Evolutionary conservation across 208 protist species (phyloP), one percentile per base, ranked within the genome.

Genomic region (Acanthamoeba castellanii): DNA sequence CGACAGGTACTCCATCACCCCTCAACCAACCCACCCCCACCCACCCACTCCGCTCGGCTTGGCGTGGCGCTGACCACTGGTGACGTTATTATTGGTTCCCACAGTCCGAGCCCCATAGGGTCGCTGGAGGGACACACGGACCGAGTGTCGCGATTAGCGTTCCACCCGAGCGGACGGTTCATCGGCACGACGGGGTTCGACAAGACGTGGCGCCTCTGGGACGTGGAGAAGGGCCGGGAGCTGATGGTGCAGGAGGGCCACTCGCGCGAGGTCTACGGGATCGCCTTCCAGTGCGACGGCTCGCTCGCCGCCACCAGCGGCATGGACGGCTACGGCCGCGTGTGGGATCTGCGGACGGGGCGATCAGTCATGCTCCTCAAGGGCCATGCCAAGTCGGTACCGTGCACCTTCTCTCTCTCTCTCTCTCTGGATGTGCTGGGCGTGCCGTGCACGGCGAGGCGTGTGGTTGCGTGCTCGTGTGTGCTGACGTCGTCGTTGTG

Each of bases 241-340:
- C 42, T 98, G 13, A 82, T 98, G 18, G 92, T 96, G 20, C 97
- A 98, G 92, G 97, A 97, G 59, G 97, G 97, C 27, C 97, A 98
- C 78, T 93, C 85, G 16, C 81, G 92, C 22, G 25, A 94, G 5
- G 95, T 98, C 0, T 97, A 97, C 59, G 96, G 85, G 22, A 70
- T 98, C 27, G 76, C 95, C 27, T 97, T 98, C 68, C 97, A 98
- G 45, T 55, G 47, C 7, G 97, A 98, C 66, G 97, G 97, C 42
- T 96, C 97, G n/a, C 50, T 98, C 0, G 32, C 94, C 5, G 68
- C 55, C 59, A 95, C 81, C 18, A 95, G 89, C 25, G 96, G 95
- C 16, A 68, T 96, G 22, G 97, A 98, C 82, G 68, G 66, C 3
- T 30, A 96, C 13, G 95, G 95, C 13, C 70, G 96, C 18, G 50